phyloP scores from a whole-genome alignment of 169 alveolate genomes.

The Ichthyophthirius multifiliis region DNA sequence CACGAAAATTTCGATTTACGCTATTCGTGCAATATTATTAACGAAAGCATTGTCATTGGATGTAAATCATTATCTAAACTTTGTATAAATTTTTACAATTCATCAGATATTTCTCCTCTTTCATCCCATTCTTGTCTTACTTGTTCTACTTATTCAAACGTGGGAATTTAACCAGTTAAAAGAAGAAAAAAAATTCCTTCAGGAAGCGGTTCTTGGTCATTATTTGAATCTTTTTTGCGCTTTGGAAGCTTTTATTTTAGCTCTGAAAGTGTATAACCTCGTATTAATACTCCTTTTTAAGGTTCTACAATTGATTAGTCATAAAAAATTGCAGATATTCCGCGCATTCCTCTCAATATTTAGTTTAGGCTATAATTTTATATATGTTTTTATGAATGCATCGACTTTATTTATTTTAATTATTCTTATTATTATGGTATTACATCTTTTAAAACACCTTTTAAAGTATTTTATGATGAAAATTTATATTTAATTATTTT shows the following conservation, averaged over 20 bases:
- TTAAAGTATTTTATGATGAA: no score
- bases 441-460: no score
- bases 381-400: no score
- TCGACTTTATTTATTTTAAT: no score
- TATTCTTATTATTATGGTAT: no score
- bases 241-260: conserved; percentile 41
- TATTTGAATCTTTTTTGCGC: conserved; percentile 27
- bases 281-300: conserved; percentile 51
- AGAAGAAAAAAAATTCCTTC: conserved; percentile 68
- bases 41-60: conserved; percentile 94
- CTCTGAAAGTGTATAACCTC: conserved; percentile 51
- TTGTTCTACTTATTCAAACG: conserved; percentile 59
- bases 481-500: no score
- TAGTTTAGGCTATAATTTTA: no score
- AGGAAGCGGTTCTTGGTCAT: conserved; percentile 46
- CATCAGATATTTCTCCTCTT: conserved; percentile 81
- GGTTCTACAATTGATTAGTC: conserved; percentile 67
- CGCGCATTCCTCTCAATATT: conserved; percentile 72
- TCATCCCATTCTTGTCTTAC: conserved; percentile 75
- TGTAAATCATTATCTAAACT: conserved; percentile 87
- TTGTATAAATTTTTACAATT: conserved; percentile 75
- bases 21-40: conserved; percentile 88
- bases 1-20: conserved; percentile 79
- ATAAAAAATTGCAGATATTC: conserved; percentile 55
- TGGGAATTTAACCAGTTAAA: conserved; percentile 86